phyloP scores from a whole-genome alignment of 1,284 basidiomycete genomes.

The Wallemia ichthyophaga region DNA sequence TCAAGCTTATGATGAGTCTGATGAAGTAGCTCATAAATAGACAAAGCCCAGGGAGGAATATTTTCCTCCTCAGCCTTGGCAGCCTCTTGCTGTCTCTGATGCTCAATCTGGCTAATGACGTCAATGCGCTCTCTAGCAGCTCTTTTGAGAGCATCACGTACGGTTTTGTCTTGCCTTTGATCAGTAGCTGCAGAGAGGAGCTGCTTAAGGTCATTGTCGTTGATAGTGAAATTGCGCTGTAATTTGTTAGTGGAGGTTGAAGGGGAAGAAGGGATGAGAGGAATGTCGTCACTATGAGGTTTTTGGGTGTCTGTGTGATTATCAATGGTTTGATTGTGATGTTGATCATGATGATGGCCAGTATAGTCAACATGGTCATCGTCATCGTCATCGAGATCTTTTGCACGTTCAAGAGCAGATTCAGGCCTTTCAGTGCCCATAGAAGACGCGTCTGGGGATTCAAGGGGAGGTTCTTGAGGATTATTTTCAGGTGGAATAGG shows the following conservation, averaged over 20 bases:
- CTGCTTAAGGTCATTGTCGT: neutral
- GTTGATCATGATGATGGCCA: too few relatives aligned
- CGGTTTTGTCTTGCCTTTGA: neutral
- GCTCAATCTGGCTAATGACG: neutral
- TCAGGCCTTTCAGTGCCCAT: neutral
- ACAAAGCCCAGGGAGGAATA: neutral
- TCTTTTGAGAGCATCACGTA: neutral
- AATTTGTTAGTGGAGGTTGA: neutral
- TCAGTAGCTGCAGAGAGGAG: neutral
- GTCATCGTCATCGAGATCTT: neutral
- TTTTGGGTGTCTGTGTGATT: too few relatives aligned
- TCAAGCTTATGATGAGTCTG: neutral
- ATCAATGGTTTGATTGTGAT: too few relatives aligned
- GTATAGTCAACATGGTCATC: too few relatives aligned
- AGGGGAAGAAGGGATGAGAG: neutral
- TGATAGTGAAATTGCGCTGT: neutral
- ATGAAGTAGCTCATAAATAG: neutral
- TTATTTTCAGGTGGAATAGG: neutral
- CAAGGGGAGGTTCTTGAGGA: neutral
- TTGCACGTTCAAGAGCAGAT: neutral
- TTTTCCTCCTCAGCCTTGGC: neutral
- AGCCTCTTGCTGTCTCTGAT: neutral
- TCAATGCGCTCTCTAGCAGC: neutral
- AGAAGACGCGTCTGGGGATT: neutral
- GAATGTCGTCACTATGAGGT: neutral